Evolutionary conservation across 2,329 filamentous ascomycete species (phyloP), one percentile per base, ranked within the genome.

Genomic region (Ophiocordyceps camponoti-floridani): DNA sequence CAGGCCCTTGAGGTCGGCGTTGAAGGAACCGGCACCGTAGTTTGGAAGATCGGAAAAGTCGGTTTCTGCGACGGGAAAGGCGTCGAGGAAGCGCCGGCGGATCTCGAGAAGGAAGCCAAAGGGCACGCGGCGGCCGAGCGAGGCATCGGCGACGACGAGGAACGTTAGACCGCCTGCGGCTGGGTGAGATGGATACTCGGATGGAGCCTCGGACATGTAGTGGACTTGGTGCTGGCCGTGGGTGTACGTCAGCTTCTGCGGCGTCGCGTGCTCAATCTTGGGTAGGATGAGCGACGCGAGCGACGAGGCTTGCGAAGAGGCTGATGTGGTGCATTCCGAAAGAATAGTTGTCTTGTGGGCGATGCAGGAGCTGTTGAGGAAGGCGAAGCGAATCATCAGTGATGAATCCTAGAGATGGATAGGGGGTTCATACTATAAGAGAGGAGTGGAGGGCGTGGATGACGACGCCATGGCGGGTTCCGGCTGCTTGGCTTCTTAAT

Each of bases 271-370:
- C 46, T 74, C 72, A 69, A 98, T 94, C 63, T 94, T 94, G 47
- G 93, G 91, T 41, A 98, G 85, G 67, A 98, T 87, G 54, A 95
- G 72, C 41, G 87, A 91, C 52, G 89, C 86, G 54, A 96, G 82
- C 12, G 82, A 87, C 4, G 86, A 87, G 46, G 85, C 84, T 53
- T 85, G 79, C 40, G 82, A 85, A 10, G 83, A 80, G 49, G 87
- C 83, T 2, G 86, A 86, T 31, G 85, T 80, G 43, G 86, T 93
- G 68, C 93, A 89, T 67, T 98, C 91, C 56, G 84, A 69, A 48
- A 98, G 79, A 64, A 98, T 94, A 41, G 88, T 96, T 45, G 78
- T 84, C 58, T 91, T 82, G 67, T 96, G 80, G 43, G 91, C 87
- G 63, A 98, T 91, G 68, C 91, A 96, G 53, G 86, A 81, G 67